These are phyloP conservation scores for Candida parachauliodes DNA, from an alignment of 805 yeast genomes.

Conservation along the genomic window DNA sequence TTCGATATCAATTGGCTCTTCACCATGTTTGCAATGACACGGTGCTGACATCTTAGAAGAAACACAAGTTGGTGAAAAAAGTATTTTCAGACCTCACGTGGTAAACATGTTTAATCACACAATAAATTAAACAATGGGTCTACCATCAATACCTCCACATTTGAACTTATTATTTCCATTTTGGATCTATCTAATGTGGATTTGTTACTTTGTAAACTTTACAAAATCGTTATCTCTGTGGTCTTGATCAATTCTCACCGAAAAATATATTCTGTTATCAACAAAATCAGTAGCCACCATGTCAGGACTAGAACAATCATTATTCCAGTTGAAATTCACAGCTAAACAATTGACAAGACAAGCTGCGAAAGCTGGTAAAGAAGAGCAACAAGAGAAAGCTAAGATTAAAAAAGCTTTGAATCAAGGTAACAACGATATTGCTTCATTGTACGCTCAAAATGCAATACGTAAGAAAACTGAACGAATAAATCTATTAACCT, in stretches of 20 bases:
- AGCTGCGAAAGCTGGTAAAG: conserved; percentile 86
- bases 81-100: background rate
- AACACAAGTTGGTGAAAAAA: background rate
- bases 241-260: too few species aligned
- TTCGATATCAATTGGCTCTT: background rate
- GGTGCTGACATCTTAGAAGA: conserved; percentile 14
- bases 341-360: conserved; percentile 90
- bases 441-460: conserved; percentile 90
- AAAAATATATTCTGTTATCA: background rate
- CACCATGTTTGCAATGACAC: conserved; percentile 12
- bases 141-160: too few species aligned
- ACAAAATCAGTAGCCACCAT: conserved; percentile 12
- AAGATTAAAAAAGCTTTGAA: conserved; percentile 84
- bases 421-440: conserved; percentile 88
- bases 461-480: conserved; percentile 92
- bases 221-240: too few species aligned
- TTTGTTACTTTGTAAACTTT: too few species aligned
- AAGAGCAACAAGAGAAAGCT: conserved; percentile 80
- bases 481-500: conserved; percentile 69
- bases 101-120: too few species aligned
- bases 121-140: too few species aligned
- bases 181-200: too few species aligned
- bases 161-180: too few species aligned
- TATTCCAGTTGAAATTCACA: conserved; percentile 76
- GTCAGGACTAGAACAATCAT: conserved; percentile 48